Base-by-base conservation (phyloP, 108 stramenopile genomes). In the Cyclotella sp. region DNA sequence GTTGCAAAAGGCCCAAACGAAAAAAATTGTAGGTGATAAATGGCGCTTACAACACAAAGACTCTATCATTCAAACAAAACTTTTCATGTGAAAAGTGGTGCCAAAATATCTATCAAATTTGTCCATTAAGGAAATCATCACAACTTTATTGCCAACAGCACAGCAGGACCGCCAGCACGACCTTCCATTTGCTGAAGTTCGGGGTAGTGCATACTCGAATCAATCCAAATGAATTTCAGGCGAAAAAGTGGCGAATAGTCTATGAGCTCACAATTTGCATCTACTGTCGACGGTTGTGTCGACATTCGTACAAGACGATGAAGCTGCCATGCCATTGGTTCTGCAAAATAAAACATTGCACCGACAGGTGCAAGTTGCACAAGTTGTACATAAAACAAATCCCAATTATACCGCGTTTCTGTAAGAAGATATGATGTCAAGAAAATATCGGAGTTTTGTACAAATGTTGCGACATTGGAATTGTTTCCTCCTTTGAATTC, bases 241-340 rank as follows among this genome's bases (percentile, higher is more conserved):
- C 39, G n/a, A 41, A 65, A 46, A 22, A 79, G 58, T 41, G 82
- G 67, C 16, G 78, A 72, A 40, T 24, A 58, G 24, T 72, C 54
- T 0, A 44, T 43, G 27, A 22, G 21, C 22, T 19, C 22, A 0
- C 21, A 45, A 1, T 64, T 43, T 24, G 24, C 30, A 58, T 30
- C 24, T 9, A 12, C 30, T 27, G 24, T 21, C 15, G 24, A 43
- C 21, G 28, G 49, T 19, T 45, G 43, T 41, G 68, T 69, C 63
- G 83, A 41, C 55, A 76, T 43, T 65, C 70, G 34, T 10, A 81
- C 68, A 67, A 90, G 72, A 12, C 61, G 49, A 75, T 91, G 90
- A 0, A 91, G 73, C 63, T 93, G 93, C 93, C 93, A 93, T 15
- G 90, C 86, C 21, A 77, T 81, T 6, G 93, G 93, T 55, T 93